Base-by-base conservation (phyloP, 805 yeast species). In the Nakazawaea populi region DNA sequence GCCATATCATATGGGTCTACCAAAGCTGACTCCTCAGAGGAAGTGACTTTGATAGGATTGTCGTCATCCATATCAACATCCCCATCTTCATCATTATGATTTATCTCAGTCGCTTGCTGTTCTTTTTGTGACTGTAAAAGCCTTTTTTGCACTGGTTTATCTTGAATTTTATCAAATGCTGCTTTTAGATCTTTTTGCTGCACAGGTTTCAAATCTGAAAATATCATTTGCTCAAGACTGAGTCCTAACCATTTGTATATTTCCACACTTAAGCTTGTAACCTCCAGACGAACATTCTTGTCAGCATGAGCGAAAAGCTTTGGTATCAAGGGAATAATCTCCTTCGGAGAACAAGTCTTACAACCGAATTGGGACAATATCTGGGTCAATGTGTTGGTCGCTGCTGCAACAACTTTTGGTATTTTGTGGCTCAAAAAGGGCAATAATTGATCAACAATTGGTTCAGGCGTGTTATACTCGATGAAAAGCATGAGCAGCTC, bases 231-330 rank as follows among this genome's bases (percentile, higher is more conserved):
- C 48, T 82, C 82, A 40, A 89, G 68, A 0, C 80, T 65, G 24
- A 69, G 77, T 2, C 95, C 94, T 63, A 86, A 75, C 86, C 94
- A 87, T 52, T 80, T 79, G 63, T 83, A 82, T 30, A 91, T 62
- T 50, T 82, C 87, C 4, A 88, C 80, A 0, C 90, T 73, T 55
- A 92, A 71, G 42, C 74, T 72, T 5, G 84, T 75, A 2, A 97
- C 80, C 62, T 87, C 96, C 1, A 82, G 78, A 61, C 99, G 79
- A 6, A 94, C 97, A 49, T 80, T 87, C 55, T 78, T 80, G 67
- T 94, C 98, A 1, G 96, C 88, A 66, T 91, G 96, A 3, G 80
- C 83, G 61, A 89, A 89, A 46, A 90, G 66, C 57, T 82, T 84
- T 1, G 89, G 82, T 34, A 94, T 67, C 7, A 59, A 60, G 29